Percentiles rank a stretch among this genome's conserved stretches.
Evolutionary conservation across 2,329 filamentous ascomycete genomes (phyloP).

Genomic region (Fusarium sublunatum): DNA sequence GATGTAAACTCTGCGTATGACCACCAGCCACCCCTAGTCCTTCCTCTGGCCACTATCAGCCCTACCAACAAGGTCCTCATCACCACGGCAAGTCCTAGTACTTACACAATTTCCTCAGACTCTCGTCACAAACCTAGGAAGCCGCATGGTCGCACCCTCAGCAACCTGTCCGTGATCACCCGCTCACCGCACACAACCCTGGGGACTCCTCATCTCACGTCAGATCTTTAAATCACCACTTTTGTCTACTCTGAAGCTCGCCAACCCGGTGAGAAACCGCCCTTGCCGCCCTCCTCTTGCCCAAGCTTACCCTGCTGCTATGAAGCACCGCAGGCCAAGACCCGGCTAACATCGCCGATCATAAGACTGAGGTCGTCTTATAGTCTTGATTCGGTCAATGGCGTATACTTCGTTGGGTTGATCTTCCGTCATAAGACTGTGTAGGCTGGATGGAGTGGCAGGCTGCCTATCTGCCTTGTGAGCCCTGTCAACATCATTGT

Average conservation of each 20-base stretch:
- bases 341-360: constrained; percentile 30
- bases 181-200: constrained; percentile 21
- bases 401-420: constrained; percentile 24
- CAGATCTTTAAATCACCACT: constrained; percentile 39
- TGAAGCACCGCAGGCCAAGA: constrained; percentile 17
- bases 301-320: constrained; percentile 7
- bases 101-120: not conserved
- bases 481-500: not conserved
- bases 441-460: constrained; percentile 27
- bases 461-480: not conserved
- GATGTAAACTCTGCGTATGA: constrained; percentile 9
- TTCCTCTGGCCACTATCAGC: constrained; percentile 23
- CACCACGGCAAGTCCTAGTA: not conserved
- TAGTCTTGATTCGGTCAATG: constrained; percentile 13
- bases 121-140: constrained; percentile 9
- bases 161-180: constrained; percentile 33
- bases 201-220: constrained; percentile 40
- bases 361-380: constrained; percentile 9
- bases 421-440: constrained; percentile 19
- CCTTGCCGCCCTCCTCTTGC: no score
- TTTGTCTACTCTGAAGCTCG: not conserved
- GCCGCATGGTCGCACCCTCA: constrained; percentile 6
- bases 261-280: constrained; percentile 10
- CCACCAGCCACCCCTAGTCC: constrained; percentile 14
- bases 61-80: constrained; percentile 19